phyloP scores from a whole-genome alignment of 306 rosid species.

The Calophaca sinica region DNA sequence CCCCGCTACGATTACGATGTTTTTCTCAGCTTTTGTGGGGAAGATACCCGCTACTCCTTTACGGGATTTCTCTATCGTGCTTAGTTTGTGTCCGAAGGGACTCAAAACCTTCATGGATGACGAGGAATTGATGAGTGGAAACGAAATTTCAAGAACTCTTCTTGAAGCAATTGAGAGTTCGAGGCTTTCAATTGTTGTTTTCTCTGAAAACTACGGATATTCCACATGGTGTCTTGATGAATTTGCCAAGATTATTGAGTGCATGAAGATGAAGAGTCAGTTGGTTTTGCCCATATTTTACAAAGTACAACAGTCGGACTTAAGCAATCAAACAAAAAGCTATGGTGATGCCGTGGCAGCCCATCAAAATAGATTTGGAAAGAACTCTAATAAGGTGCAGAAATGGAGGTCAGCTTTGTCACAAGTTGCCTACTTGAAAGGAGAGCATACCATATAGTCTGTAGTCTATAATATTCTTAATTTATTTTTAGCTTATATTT shows the following conservation, averaged over 20 bases:
- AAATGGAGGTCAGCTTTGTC: conserved; percentile 35
- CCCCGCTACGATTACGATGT: neutral
- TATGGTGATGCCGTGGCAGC: neutral
- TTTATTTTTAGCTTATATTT: neutral
- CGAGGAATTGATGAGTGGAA: conserved; percentile 14
- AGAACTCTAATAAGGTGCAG: neutral
- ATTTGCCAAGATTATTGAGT: neutral
- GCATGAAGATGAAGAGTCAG: neutral
- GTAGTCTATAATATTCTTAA: neutral
- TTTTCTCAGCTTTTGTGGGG: conserved; percentile 24
- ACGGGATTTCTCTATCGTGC: conserved; percentile 14
- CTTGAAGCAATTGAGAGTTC: conserved; percentile 1
- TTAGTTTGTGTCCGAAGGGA: neutral
- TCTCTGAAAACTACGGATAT: conserved; percentile 30
- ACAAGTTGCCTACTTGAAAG: neutral
- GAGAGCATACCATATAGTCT: neutral
- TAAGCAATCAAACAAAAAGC: conserved; percentile 5
- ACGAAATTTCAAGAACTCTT: conserved; percentile 6
- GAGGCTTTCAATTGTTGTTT: conserved; percentile 14
- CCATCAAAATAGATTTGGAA: neutral
- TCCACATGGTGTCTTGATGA: conserved; percentile 34
- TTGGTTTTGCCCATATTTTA: conserved; percentile 13
- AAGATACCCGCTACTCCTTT: conserved; percentile 15
- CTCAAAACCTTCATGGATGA: conserved; percentile 40
- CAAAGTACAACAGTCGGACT: neutral